Conservation (phyloP, 495 filamentous ascomycete species). For the Cetradonia linearis region DNA sequence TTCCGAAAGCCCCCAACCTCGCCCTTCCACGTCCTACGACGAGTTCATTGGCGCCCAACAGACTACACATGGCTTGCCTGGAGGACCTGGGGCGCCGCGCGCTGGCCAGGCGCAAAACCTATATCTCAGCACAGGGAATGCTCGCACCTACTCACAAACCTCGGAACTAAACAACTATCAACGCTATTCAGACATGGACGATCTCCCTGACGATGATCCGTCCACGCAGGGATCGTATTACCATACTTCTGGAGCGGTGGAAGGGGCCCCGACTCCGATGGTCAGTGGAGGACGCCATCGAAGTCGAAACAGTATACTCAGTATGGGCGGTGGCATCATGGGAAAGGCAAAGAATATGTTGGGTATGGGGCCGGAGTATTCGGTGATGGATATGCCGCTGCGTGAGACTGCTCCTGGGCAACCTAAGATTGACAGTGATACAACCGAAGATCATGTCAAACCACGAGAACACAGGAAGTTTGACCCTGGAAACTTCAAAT, state of each 20-base stretch:
- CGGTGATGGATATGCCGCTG: conserved; percentile 94
- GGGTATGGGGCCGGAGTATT: conserved; percentile 86
- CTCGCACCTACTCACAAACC: conserved; percentile 67
- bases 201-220: conserved; percentile 64
- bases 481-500: conserved; percentile 70
- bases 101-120: conserved; percentile 27
- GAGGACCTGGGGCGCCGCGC: conserved; percentile 36
- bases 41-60: conserved; percentile 69
- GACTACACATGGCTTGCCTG: conserved; percentile 40
- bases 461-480: conserved; percentile 46
- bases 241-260: conserved; percentile 48
- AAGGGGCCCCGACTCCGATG: conserved; percentile 29
- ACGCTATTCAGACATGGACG: conserved; percentile 78
- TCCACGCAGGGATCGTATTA: conserved; percentile 57
- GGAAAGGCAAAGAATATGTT: conserved; percentile 82
- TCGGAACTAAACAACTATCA: conserved; percentile 79
- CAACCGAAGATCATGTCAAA: conserved; percentile 30
- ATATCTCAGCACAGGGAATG: conserved; percentile 39
- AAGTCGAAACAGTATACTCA: conserved; percentile 78
- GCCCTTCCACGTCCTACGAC: conserved; percentile 88
- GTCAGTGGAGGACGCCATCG: conserved; percentile 45
- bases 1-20: conserved; percentile 48
- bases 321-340: conserved; percentile 74
- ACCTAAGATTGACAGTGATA: conserved; percentile 30
- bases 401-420: conserved; percentile 61